These are phyloP conservation scores for Termitomyces sp. DNA, from an alignment of 768 basidiomycete genomes.

Conservation along the genomic window DNA sequence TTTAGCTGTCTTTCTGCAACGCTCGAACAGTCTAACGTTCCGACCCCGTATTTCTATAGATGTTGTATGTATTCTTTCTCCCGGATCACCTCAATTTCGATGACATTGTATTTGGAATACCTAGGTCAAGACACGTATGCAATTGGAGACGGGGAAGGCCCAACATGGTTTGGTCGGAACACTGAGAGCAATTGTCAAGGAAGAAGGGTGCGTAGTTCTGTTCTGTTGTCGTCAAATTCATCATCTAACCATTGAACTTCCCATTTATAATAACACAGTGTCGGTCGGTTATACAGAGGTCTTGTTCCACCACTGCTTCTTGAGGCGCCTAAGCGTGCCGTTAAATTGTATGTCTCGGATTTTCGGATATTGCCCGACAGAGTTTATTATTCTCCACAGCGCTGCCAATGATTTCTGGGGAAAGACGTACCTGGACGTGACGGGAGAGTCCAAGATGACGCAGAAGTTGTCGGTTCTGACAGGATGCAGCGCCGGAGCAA, in stretches of 20 bases:
- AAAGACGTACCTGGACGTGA: slow-evolving; percentile 59
- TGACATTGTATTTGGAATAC: slow-evolving; percentile 9
- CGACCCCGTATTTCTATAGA: slow-evolving; percentile 42
- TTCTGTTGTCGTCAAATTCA: not conserved
- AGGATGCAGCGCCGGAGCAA: slow-evolving; percentile 92
- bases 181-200: slow-evolving; percentile 76
- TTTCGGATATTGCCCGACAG: not conserved
- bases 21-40: slow-evolving; percentile 2
- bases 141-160: slow-evolving; percentile 85
- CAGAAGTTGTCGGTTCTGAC: slow-evolving; percentile 86
- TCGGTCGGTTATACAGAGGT: slow-evolving; percentile 87
- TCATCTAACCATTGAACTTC: slow-evolving; percentile 19
- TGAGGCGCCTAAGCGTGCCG: slow-evolving; percentile 97
- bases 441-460: slow-evolving; percentile 84
- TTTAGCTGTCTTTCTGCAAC: not conserved
- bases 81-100: slow-evolving; percentile 11
- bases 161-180: slow-evolving; percentile 78
- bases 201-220: slow-evolving; percentile 75
- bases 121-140: slow-evolving; percentile 98
- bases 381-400: slow-evolving; percentile 30
- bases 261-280: slow-evolving; percentile 36
- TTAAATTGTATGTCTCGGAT: slow-evolving; percentile 71
- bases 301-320: slow-evolving; percentile 93
- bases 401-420: slow-evolving; percentile 98
- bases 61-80: slow-evolving; percentile 62